phyloP scores from a whole-genome alignment of 768 basidiomycete species.

The Tricholoma bakamatsutake region DNA sequence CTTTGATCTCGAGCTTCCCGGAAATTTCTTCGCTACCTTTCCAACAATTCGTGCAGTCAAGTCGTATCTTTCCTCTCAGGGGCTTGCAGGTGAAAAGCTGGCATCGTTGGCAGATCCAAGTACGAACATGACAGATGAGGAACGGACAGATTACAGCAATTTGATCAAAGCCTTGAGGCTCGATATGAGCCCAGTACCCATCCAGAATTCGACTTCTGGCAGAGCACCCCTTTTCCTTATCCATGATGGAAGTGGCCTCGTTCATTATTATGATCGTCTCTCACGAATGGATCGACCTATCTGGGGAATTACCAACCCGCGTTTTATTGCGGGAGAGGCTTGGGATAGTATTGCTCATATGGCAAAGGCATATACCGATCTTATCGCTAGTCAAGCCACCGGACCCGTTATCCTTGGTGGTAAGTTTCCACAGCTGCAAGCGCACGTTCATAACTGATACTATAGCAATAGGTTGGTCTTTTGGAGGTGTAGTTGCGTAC shows the following conservation, averaged over 20 bases:
- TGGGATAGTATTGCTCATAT: conserved; percentile 50
- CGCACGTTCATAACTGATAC: neutral
- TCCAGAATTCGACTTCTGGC: conserved; percentile 29
- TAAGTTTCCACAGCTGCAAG: conserved; percentile 19
- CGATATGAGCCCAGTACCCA: conserved; percentile 23
- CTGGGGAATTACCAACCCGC: conserved; percentile 58
- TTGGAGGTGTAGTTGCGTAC: conserved; percentile 69
- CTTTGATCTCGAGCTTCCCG: conserved; percentile 37
- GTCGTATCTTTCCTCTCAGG: conserved; percentile 19
- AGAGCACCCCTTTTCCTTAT: conserved; percentile 52
- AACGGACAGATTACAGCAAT: neutral
- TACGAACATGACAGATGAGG: neutral
- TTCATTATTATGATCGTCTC: conserved; percentile 44
- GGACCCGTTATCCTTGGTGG: conserved; percentile 55
- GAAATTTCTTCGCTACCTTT: conserved; percentile 34
- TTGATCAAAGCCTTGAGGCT: conserved; percentile 17
- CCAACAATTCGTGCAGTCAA: conserved; percentile 35
- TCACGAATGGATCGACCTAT: conserved; percentile 42
- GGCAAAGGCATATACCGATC: conserved; percentile 44
- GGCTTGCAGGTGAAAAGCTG: neutral
- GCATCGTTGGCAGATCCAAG: neutral
- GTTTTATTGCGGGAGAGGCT: conserved; percentile 33
- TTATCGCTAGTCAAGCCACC: conserved; percentile 27
- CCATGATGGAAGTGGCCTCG: conserved; percentile 69
- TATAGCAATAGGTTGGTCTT: conserved; percentile 60